Conservation (phyloP, 2,329 filamentous ascomycete genomes). For the Metarhizium album region DNA sequence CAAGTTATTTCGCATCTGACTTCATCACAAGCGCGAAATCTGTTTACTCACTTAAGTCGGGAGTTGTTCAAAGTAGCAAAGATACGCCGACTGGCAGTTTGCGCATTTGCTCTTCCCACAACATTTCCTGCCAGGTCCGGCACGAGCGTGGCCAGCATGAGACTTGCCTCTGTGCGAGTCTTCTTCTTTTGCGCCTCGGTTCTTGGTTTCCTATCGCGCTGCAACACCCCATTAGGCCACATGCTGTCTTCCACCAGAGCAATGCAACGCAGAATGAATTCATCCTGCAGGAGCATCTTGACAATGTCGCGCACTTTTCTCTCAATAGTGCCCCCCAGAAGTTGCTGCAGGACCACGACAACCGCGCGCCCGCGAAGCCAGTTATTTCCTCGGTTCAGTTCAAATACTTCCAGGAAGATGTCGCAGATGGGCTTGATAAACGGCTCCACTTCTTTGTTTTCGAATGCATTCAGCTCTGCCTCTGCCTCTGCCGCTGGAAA, state of each 20-base stretch:
- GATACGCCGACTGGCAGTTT: slow-evolving; percentile 77
- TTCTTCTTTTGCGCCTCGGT: slow-evolving; percentile 64
- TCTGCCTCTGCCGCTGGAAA: slow-evolving; percentile 65
- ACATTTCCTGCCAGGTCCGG: slow-evolving; percentile 89
- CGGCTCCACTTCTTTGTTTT: slow-evolving; percentile 78
- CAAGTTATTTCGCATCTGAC: not conserved
- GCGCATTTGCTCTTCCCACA: slow-evolving; percentile 83
- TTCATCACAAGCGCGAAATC: not conserved
- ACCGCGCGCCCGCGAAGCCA: slow-evolving; percentile 94
- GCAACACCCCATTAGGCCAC: slow-evolving; percentile 63
- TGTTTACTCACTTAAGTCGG: slow-evolving; percentile 71
- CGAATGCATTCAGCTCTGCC: slow-evolving; percentile 86
- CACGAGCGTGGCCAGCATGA: slow-evolving; percentile 80
- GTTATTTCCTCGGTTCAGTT: slow-evolving; percentile 88
- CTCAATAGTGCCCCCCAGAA: slow-evolving; percentile 92
- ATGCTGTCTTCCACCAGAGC: slow-evolving; percentile 61
- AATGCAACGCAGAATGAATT: slow-evolving; percentile 67
- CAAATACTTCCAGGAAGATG: slow-evolving; percentile 91
- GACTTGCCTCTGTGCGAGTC: slow-evolving; percentile 74
- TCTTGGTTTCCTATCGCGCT: slow-evolving; percentile 41
- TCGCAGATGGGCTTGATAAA: slow-evolving; percentile 99
- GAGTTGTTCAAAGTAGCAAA: slow-evolving; percentile 89
- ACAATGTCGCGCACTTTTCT: slow-evolving; percentile 85
- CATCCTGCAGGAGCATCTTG: slow-evolving; percentile 62
- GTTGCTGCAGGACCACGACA: slow-evolving; percentile 89